phyloP scores from a whole-genome alignment of 2,329 filamentous ascomycete species.

The Chaetomiaceae sp. region DNA sequence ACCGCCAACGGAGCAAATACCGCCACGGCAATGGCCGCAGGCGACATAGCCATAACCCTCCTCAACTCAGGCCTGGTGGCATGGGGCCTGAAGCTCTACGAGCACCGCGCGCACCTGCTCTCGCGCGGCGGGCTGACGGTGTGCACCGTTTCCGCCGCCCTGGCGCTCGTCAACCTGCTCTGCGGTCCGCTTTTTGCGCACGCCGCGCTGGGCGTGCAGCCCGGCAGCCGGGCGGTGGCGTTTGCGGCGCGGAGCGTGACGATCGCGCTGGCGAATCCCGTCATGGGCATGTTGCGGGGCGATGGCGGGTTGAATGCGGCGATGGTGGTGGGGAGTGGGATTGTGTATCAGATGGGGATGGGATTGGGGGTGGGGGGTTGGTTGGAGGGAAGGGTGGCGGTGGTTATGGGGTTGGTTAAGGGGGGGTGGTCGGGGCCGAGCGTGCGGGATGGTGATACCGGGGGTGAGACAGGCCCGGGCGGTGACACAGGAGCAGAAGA shows the following conservation, averaged over 20 bases:
- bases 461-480: too few relatives aligned
- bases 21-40: slow-evolving; percentile 44
- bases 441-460: background rate
- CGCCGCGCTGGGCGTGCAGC: slow-evolving; percentile 35
- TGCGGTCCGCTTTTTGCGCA: slow-evolving; percentile 37
- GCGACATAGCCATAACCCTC: slow-evolving; percentile 45
- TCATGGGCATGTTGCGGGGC: slow-evolving; percentile 41
- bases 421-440: background rate
- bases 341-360: slow-evolving; percentile 36
- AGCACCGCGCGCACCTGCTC: slow-evolving; percentile 44
- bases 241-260: slow-evolving; percentile 50
- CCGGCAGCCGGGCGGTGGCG: slow-evolving; percentile 34
- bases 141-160: slow-evolving; percentile 33
- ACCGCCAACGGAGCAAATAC: background rate
- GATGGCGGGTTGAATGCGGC: slow-evolving; percentile 46
- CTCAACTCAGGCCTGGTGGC: slow-evolving; percentile 49
- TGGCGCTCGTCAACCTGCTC: slow-evolving; percentile 42
- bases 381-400: slow-evolving; percentile 17
- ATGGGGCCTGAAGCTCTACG: slow-evolving; percentile 52
- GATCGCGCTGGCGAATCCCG: slow-evolving; percentile 46
- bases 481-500: background rate
- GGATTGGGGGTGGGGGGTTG: slow-evolving; percentile 30
- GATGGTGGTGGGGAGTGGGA: slow-evolving; percentile 50
- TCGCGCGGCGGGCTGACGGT: slow-evolving; percentile 41
- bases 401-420: background rate